These are phyloP conservation scores for Persicaria tinctoria DNA, from an alignment of 148 eudicot species.

Conservation along the genomic window DNA sequence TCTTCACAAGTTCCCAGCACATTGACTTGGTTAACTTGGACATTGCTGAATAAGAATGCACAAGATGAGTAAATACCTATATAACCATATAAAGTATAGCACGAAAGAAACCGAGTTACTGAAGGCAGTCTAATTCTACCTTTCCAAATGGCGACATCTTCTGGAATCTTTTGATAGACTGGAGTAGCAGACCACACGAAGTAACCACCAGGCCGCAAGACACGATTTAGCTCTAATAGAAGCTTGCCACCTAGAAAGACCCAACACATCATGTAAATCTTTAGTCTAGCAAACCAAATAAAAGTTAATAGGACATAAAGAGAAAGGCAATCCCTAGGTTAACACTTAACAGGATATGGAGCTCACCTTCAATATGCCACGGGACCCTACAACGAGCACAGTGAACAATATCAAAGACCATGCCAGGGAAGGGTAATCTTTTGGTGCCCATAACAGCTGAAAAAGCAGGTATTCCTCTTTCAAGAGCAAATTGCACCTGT, in stretches of 20 bases:
- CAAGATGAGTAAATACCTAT: not conserved
- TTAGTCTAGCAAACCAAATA: not conserved
- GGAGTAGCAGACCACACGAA: conserved; percentile 88
- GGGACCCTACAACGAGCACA: conserved; percentile 82
- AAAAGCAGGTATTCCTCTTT: conserved; percentile 70
- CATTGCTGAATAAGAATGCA: conserved; percentile 32
- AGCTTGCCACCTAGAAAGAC: conserved; percentile 57
- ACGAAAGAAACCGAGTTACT: conserved; percentile 60
- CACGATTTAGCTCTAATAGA: conserved; percentile 64
- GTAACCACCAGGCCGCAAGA: conserved; percentile 72
- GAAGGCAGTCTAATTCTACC: conserved; percentile 5
- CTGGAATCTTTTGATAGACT: conserved; percentile 45
- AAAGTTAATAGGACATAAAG: not conserved
- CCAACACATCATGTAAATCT: not conserved
- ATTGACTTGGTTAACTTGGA: conserved; percentile 50
- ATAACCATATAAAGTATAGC: conserved; percentile 16
- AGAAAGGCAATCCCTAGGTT: not conserved
- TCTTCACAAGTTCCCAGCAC: conserved; percentile 58
- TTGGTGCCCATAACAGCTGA: conserved; percentile 74
- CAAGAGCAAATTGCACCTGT: conserved; percentile 76
- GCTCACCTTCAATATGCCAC: conserved; percentile 72
- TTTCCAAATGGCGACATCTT: conserved; percentile 58
- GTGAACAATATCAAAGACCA: conserved; percentile 60
- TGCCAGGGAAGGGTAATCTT: conserved; percentile 57
- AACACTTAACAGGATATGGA: not conserved